Conservation (phyloP, 2,329 filamentous ascomycete species). For the Magnaporthiopsis rhizophila region DNA sequence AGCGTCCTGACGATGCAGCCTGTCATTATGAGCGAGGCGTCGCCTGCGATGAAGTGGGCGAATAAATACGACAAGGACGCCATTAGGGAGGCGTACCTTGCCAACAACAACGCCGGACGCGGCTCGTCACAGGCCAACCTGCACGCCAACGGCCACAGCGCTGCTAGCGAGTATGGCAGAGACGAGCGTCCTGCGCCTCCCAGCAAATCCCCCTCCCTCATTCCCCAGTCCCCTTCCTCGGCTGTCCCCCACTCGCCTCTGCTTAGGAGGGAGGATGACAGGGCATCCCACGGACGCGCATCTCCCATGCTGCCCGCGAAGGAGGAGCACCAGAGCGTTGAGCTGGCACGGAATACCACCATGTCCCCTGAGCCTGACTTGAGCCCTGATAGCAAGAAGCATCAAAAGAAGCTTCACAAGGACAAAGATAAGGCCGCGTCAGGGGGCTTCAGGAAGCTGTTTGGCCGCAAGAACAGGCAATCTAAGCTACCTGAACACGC, state of each 20-base stretch:
- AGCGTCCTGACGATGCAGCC: conserved; percentile 87
- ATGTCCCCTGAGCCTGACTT: conserved; percentile 29
- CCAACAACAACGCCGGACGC: conserved; percentile 63
- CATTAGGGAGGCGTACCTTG: conserved; percentile 78
- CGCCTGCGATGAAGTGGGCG: conserved; percentile 93
- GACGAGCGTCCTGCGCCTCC: conserved; percentile 18
- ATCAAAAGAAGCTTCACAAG: conserved; percentile 48
- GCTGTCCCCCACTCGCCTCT: conserved; percentile 12
- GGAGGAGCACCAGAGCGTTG: conserved; percentile 25
- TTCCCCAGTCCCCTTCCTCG: conserved; percentile 20
- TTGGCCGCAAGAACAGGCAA: conserved; percentile 50
- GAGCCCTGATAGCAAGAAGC: conserved; percentile 40
- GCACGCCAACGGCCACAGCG: conserved; percentile 28
- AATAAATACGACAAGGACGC: conserved; percentile 88
- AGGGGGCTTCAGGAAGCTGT: conserved; percentile 56
- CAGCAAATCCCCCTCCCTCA: conserved; percentile 28
- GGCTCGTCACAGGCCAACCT: conserved; percentile 45
- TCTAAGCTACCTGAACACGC: conserved; percentile 51
- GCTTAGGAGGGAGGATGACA: conserved; percentile 29
- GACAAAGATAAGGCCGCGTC: conserved; percentile 18
- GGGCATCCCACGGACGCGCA: conserved; percentile 11
- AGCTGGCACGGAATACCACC: conserved; percentile 28
- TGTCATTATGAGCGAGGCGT: conserved; percentile 75
- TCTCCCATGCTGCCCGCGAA: conserved; percentile 26
- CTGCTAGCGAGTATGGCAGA: conserved; percentile 25